phyloP scores from a whole-genome alignment of 2,329 filamentous ascomycete species.

The Stagonosporopsis vannaccii region DNA sequence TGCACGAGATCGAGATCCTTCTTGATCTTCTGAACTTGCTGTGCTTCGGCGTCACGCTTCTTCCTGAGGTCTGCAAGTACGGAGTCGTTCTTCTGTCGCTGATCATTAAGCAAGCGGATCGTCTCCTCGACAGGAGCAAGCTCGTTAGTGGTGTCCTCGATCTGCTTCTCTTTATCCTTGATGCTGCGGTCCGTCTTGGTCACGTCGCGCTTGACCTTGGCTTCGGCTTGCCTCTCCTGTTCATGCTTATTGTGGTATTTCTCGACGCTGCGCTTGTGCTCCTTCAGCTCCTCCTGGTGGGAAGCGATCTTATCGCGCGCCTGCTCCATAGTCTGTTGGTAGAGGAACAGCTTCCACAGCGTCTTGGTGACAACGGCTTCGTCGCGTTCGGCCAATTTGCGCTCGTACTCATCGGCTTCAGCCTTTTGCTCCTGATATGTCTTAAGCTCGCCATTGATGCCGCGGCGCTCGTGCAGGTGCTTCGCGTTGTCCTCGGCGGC shows the following conservation, averaged over 20 bases:
- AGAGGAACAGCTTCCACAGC: conserved; percentile 95
- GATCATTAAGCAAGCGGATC: conserved; percentile 74
- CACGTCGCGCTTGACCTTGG: conserved; percentile 76
- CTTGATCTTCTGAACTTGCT: conserved; percentile 74
- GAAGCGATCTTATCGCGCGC: conserved; percentile 89
- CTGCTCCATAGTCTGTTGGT: conserved; percentile 90
- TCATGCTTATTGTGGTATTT: conserved; percentile 83
- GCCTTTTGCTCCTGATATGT: conserved; percentile 97
- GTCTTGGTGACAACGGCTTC: conserved; percentile 91
- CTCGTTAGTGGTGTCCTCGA: conserved; percentile 84
- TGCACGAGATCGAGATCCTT: conserved; percentile 85
- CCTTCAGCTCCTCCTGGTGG: conserved; percentile 93
- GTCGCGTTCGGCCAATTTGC: conserved; percentile 88
- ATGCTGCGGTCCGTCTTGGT: conserved; percentile 84
- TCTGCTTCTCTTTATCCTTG: conserved; percentile 82
- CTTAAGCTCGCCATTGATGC: conserved; percentile 97
- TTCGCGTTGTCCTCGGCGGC: conserved; percentile 88
- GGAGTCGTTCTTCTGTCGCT: conserved; percentile 71
- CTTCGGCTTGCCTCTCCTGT: conserved; percentile 82
- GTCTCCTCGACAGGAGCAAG: conserved; percentile 93
- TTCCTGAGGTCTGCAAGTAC: conserved; percentile 75
- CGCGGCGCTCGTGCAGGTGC: conserved; percentile 86
- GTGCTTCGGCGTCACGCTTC: conserved; percentile 76
- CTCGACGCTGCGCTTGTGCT: conserved; percentile 86
- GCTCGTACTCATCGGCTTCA: conserved; percentile 92